Base-by-base conservation (phyloP, 768 basidiomycete species). In the Tulasnella sp. region DNA sequence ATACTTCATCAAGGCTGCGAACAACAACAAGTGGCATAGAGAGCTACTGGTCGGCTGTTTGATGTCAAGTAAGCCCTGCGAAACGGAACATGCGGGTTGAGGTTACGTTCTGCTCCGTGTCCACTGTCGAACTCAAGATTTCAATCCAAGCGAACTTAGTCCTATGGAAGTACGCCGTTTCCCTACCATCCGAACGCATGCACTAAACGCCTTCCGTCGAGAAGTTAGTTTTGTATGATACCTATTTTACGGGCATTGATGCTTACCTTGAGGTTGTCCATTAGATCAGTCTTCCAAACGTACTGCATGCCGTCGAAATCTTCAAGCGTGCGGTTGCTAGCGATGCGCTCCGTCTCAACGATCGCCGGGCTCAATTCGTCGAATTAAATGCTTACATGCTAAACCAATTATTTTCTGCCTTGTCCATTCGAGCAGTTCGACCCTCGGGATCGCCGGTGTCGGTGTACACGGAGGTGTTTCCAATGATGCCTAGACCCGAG, bases 291-390 rank as follows among this genome's bases (percentile, higher is more conserved):
- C 29, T 74, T 46, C 44, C 42, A 42, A 16, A 23, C 44, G 42
- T 74, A 74, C 32, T 74, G 73, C 40, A 74, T 51, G 11, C 73
- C 73, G 29, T 74, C 73, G 51, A 74, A 74, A 74, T 74, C 73
- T 18, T 74, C 44, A 4, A 74, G 23, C 18, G 73, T 46, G 13
- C 73, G 73, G 44, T 74, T 74, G 42, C 73, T 74, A 42, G 70
- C 18, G 10, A 20, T 29, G 70, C 13, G 35, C 32, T 23, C 23
- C 11, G 39, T 23, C 5, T 39, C 26, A 72, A n/a, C 37, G 69
- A 70, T 70, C 39, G 20, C n/a, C 16, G 69, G 29, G 7, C 18
- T 32, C 32, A 9, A 1, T 70, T 70, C 15, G n/a, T 35, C n/a
- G 69, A 70, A 70, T 16, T 18, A 40, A 40, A 35, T 26, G 15